Evolutionary conservation across 495 filamentous ascomycete genomes (phyloP), one percentile per base, ranked within the genome.

Genomic region (Jackrogersella minutella): DNA sequence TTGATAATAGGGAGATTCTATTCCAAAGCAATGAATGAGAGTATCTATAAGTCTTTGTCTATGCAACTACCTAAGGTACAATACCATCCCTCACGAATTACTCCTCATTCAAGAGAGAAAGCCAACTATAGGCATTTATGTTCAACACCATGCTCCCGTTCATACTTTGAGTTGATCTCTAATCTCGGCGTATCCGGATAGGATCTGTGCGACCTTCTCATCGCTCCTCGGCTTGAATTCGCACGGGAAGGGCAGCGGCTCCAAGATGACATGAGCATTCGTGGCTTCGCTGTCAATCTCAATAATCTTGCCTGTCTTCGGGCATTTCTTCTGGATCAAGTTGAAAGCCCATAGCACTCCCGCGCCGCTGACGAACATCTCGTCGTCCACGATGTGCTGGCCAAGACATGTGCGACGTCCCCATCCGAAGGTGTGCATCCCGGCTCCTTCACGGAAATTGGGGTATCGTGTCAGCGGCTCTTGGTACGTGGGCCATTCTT

Each of bases 321-420:
- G 78, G 54, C 74, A 79, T 19, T 70, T 75, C 51, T 79, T 77
- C 31, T 60, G 75, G 0, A 16, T 58, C 5, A 85, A 71, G 26
- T 86, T 73, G 34, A 91, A 86, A 16, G 66, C 84, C 81, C 52
- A 86, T 64, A 66, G 81, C 30, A 63, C 66, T 62, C 37, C 86
- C 34, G 78, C 80, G 77, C 58, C 88, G 46, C 62, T 79, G 76
- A 70, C 78, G 73, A 82, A 81, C 74, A 77, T 81, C 66, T 82
- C 80, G 69, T 82, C 79, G 59, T 89, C 87, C 3, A 87, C 88
- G n/a, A 90, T 78, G 39, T 85, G 78, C 19, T 86, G 83, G 0
- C 87, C 88, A 0, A 87, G 78, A 57, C 88, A 91, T 5, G 85
- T 83, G 8, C 88, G 79, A 1, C 88, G 83, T 3, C 88, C 88